Percentiles rank a stretch among this genome's conserved stretches.
Conservation (phyloP, 805 yeast species). For the Cephaloascus albidus region DNA sequence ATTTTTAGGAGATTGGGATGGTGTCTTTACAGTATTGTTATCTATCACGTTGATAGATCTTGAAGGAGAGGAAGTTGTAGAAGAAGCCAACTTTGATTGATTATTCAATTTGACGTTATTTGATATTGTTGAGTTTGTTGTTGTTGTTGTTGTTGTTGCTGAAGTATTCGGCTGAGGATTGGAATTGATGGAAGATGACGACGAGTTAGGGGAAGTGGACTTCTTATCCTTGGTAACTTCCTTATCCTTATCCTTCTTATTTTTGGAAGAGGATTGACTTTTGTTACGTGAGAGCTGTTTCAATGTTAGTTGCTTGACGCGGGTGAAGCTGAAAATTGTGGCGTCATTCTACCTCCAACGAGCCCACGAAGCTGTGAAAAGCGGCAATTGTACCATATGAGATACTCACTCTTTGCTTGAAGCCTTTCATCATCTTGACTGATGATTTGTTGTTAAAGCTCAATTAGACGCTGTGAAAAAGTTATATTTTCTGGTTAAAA, state of each 20-base stretch:
- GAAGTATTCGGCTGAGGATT: slow-evolving; percentile 1
- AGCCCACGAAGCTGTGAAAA: too few species aligned
- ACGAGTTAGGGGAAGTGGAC: slow-evolving; percentile 1
- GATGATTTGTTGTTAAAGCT: slow-evolving; percentile 1
- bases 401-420: slow-evolving; percentile 39
- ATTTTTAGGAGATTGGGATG: slow-evolving; percentile 1
- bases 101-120: neutral
- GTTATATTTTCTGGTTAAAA: too few species aligned
- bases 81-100: slow-evolving; percentile 3
- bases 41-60: slow-evolving; percentile 9
- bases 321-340: too few species aligned
- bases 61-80: slow-evolving; percentile 6
- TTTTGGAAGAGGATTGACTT: slow-evolving; percentile 19
- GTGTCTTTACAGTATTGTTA: slow-evolving; percentile 5
- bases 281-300: slow-evolving; percentile 23
- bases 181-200: slow-evolving; percentile 1
- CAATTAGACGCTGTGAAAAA: too few species aligned
- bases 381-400: too few species aligned
- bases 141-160: slow-evolving; percentile 5
- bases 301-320: too few species aligned
- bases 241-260: slow-evolving; percentile 26
- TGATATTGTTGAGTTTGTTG: slow-evolving; percentile 3
- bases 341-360: too few species aligned
- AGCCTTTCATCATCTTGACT: slow-evolving; percentile 63
- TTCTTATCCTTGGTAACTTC: slow-evolving; percentile 28